These are phyloP conservation scores for Beauveria scarabaeidicola DNA, from an alignment of 2,329 filamentous ascomycete species.

Conservation along the genomic window DNA sequence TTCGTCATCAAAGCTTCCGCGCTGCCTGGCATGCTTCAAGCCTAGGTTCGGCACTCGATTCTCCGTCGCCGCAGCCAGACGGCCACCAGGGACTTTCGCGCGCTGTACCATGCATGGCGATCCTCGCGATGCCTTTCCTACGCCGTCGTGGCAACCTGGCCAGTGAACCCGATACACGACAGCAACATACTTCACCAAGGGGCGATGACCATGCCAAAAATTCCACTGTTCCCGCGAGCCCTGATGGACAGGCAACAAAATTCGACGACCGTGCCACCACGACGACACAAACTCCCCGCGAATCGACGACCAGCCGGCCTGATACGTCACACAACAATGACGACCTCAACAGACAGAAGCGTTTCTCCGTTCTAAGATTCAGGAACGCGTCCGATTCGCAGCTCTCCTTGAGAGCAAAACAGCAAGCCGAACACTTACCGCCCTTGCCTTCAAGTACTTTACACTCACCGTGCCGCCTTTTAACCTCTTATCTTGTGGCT, in stretches of 20 bases:
- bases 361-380: constrained; percentile 68
- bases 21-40: neutral
- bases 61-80: constrained; percentile 3
- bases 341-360: constrained; percentile 47
- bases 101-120: constrained; percentile 28
- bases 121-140: constrained; percentile 48
- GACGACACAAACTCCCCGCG: constrained; percentile 19
- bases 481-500: constrained; percentile 16
- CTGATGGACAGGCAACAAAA: constrained; percentile 6
- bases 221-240: constrained; percentile 5
- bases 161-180: constrained; percentile 51
- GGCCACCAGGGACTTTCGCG: constrained; percentile 6
- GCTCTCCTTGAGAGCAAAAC: constrained; percentile 65
- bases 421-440: constrained; percentile 50
- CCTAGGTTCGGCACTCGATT: neutral
- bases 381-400: constrained; percentile 92
- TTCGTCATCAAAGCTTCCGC: neutral
- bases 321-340: constrained; percentile 45
- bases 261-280: constrained; percentile 13
- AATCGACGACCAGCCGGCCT: constrained; percentile 25
- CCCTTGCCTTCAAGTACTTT: constrained; percentile 49
- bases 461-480: constrained; percentile 13
- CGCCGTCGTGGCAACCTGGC: constrained; percentile 52
- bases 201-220: neutral
- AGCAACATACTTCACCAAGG: constrained; percentile 19